These are phyloP conservation scores for Aspergillus spinulosporus DNA, from an alignment of 2,329 filamentous ascomycete genomes.

Conservation along the genomic window DNA sequence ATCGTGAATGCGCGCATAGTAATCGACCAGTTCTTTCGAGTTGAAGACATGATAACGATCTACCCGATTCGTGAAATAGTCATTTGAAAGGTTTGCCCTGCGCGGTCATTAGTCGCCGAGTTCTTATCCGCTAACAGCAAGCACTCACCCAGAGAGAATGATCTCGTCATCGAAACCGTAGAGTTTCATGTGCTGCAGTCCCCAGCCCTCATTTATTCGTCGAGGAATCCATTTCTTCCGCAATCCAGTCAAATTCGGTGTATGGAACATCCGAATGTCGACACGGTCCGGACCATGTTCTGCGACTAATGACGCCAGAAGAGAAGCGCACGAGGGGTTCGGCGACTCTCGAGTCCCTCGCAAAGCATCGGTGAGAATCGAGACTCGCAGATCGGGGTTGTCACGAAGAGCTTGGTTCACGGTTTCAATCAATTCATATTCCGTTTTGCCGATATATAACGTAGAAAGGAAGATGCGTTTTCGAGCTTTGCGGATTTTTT, in stretches of 20 bases:
- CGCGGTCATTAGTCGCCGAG: not conserved
- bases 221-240: slow-evolving; percentile 81
- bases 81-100: slow-evolving; percentile 81
- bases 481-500: slow-evolving; percentile 78
- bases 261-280: slow-evolving; percentile 96
- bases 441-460: slow-evolving; percentile 90
- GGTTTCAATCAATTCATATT: slow-evolving; percentile 81
- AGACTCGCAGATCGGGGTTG: slow-evolving; percentile 77
- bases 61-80: slow-evolving; percentile 95
- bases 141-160: slow-evolving; percentile 77
- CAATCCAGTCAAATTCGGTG: slow-evolving; percentile 86
- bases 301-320: slow-evolving; percentile 77
- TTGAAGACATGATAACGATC: slow-evolving; percentile 92
- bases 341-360: slow-evolving; percentile 90
- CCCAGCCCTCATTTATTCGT: slow-evolving; percentile 97
- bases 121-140: not conserved
- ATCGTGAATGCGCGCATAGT: slow-evolving; percentile 76
- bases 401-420: slow-evolving; percentile 71
- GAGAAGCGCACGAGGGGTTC: slow-evolving; percentile 78
- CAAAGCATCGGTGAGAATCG: slow-evolving; percentile 86
- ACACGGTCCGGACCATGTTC: slow-evolving; percentile 84
- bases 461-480: slow-evolving; percentile 88
- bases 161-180: slow-evolving; percentile 96
- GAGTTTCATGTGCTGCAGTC: slow-evolving; percentile 97
- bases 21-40: slow-evolving; percentile 74